phyloP scores from a whole-genome alignment of 1,284 basidiomycete genomes.

The Sutorius eximius region DNA sequence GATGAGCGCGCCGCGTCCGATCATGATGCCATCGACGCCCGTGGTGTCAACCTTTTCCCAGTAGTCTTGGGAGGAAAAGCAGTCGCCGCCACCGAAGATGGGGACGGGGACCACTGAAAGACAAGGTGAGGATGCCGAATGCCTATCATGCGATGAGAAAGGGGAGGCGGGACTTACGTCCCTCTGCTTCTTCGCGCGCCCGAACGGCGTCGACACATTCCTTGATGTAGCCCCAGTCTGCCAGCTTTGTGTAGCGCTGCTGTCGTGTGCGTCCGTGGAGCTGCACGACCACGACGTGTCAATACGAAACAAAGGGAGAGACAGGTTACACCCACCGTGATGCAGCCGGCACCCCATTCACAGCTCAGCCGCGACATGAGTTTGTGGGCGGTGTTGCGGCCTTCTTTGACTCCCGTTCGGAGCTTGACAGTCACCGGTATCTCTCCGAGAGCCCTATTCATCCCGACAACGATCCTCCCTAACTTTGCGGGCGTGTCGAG shows the following conservation, averaged over 20 bases:
- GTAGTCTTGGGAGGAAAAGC: constrained; percentile 85
- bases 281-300: constrained; percentile 40
- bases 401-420: constrained; percentile 88
- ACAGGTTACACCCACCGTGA: constrained; percentile 59
- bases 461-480: constrained; percentile 86
- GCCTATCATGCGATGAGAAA: not conserved
- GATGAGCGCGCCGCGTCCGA: constrained; percentile 92
- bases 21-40: constrained; percentile 93
- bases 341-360: constrained; percentile 78
- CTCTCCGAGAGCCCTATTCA: constrained; percentile 89
- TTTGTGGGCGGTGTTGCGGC: constrained; percentile 85
- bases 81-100: constrained; percentile 95
- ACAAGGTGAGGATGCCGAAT: not conserved
- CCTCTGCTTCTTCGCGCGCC: constrained; percentile 72
- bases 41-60: constrained; percentile 75
- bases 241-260: constrained; percentile 85
- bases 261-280: constrained; percentile 91
- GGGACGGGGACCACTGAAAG: constrained; percentile 76
- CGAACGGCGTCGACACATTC: constrained; percentile 85
- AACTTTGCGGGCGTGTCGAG: constrained; percentile 83
- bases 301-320: not conserved
- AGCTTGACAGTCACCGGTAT: constrained; percentile 96
- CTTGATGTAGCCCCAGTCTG: constrained; percentile 91
- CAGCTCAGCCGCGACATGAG: constrained; percentile 82
- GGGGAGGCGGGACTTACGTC: constrained; percentile 48